Evolutionary conservation across 345 rosid genomes (phyloP).

Genomic region (Angophora floribunda): DNA sequence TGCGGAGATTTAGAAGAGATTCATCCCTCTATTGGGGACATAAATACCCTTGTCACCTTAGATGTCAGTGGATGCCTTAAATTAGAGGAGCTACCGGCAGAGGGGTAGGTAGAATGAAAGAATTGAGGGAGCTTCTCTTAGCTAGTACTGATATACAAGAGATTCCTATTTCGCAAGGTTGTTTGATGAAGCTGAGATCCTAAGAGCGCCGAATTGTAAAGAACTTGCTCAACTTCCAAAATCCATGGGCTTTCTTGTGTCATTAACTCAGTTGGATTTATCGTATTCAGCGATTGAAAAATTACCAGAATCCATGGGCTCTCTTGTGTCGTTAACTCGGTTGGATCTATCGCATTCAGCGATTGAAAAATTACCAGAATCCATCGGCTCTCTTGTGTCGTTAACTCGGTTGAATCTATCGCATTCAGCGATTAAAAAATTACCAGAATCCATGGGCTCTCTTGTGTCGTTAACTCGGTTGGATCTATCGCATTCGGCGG

Average conservation of each 20-base stretch:
- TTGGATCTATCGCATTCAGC: not conserved
- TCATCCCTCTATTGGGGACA: not conserved
- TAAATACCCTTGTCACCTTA: not conserved
- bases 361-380: not conserved
- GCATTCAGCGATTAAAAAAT: too few species aligned
- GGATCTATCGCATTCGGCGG: too few species aligned
- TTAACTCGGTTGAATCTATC: too few species aligned
- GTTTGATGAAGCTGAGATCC: not conserved
- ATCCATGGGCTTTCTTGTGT: too few species aligned
- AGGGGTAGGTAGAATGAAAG: not conserved
- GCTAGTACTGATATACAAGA: not conserved
- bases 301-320: not conserved
- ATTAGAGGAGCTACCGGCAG: not conserved
- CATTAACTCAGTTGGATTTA: too few species aligned
- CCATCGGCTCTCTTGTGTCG: too few species aligned
- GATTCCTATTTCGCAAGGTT: not conserved
- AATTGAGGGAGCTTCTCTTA: not conserved
- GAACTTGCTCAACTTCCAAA: not conserved
- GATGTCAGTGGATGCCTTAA: accelerated
- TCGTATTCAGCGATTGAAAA: too few species aligned
- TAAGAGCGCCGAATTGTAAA: not conserved
- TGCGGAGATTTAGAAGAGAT: not conserved
- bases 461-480: too few species aligned
- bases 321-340: not conserved
- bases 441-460: too few species aligned